phyloP scores from a whole-genome alignment of 2,329 filamentous ascomycete species.

The Aspergillus amoenus region DNA sequence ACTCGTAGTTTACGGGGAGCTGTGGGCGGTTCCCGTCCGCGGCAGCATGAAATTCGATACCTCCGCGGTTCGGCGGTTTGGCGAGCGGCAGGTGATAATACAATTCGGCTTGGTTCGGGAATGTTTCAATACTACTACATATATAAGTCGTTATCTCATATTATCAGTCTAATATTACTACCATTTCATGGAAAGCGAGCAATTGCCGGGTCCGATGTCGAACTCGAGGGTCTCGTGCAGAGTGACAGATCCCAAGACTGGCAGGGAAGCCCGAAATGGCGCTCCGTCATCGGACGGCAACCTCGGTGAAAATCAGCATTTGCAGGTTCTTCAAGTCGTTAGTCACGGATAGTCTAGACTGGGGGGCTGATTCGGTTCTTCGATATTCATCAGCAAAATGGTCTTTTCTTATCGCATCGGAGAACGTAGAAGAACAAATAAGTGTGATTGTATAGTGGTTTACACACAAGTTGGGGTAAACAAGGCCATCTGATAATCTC shows the following conservation, averaged over 20 bases:
- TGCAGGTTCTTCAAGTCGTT: background rate
- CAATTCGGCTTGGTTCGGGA: background rate
- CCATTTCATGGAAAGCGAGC: background rate
- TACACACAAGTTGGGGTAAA: background rate
- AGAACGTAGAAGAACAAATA: background rate
- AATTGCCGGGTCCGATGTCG: constrained; percentile 12
- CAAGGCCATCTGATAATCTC: constrained; percentile 5
- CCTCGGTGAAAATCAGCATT: constrained; percentile 10
- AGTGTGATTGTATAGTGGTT: background rate
- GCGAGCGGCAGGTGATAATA: constrained; percentile 1
- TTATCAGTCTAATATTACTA: background rate
- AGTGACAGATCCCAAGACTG: too few species aligned
- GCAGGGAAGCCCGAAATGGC: background rate
- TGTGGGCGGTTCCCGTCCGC: background rate
- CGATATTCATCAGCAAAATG: background rate
- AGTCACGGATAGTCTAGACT: constrained; percentile 11
- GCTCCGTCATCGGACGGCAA: constrained; percentile 25
- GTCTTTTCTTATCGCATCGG: background rate
- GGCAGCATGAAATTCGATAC: constrained; percentile 10
- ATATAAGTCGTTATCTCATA: background rate
- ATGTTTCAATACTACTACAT: background rate
- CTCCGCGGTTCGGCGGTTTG: constrained; percentile 25
- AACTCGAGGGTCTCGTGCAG: background rate
- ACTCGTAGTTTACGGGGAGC: background rate
- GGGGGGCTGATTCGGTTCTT: constrained; percentile 17